A percentile compares a stretch with the other conserved stretches of the same genome.
These are phyloP conservation scores for Zopfia rhizophila DNA, from an alignment of 2,329 filamentous ascomycete genomes.

Conservation along the genomic window DNA sequence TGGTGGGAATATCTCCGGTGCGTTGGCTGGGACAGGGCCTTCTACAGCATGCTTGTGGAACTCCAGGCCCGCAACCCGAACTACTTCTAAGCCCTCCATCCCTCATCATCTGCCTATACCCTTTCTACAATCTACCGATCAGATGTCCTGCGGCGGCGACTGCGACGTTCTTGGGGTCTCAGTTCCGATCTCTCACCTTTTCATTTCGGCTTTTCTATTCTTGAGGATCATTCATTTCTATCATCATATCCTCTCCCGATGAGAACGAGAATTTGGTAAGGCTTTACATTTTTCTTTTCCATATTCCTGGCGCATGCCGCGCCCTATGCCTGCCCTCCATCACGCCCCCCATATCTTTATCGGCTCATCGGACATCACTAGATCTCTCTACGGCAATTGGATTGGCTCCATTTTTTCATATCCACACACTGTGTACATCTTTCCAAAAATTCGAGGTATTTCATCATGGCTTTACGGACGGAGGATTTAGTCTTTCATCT, in stretches of 20 bases:
- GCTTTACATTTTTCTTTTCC: no score
- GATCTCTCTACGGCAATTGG: no score
- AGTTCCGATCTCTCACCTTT: constrained; percentile 4
- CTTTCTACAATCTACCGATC: constrained; percentile 3
- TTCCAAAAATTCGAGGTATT: no score
- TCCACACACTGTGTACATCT: no score
- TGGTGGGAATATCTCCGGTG: constrained; percentile 62
- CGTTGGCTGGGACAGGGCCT: constrained; percentile 51
- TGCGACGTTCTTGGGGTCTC: background rate
- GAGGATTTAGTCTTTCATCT: no score
- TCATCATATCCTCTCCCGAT: background rate
- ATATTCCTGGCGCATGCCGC: no score
- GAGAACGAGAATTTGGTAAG: background rate
- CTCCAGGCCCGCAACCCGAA: constrained; percentile 15
- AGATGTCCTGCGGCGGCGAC: background rate
- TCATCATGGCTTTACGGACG: no score
- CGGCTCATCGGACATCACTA: no score
- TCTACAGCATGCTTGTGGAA: constrained; percentile 54
- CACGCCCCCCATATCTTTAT: no score
- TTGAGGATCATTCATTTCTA: background rate
- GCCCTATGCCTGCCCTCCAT: no score
- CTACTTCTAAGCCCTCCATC: constrained; percentile 4
- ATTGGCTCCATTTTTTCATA: no score
- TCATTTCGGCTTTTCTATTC: background rate
- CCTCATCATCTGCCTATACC: background rate